Evolutionary conservation across 2,329 filamentous ascomycete species (phyloP).

Genomic region (Hymenoscyphus salicellus): DNA sequence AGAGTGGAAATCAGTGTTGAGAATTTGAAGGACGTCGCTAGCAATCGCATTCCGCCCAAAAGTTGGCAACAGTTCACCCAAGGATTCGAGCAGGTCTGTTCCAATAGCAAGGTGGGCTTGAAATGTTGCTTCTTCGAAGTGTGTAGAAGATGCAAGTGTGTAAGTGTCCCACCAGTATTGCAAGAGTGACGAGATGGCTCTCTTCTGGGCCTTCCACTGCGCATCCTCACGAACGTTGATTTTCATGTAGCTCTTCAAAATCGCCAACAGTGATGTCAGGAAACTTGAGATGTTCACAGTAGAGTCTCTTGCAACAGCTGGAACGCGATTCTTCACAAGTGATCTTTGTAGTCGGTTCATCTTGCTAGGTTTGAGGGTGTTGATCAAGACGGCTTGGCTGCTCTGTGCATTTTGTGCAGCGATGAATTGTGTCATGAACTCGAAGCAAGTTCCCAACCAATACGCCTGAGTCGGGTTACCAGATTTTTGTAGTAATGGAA

Average conservation of each 20-base stretch:
- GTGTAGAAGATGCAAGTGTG: conserved; percentile 41
- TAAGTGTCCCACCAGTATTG: conserved; percentile 57
- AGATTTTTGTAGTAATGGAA: conserved; percentile 44
- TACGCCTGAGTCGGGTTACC: conserved; percentile 36
- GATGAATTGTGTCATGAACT: conserved; percentile 48
- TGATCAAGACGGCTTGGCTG: conserved; percentile 41
- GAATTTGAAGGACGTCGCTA: conserved; percentile 34
- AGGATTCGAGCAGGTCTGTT: conserved; percentile 21
- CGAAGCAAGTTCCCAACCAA: conserved; percentile 54
- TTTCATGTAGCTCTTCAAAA: conserved; percentile 45
- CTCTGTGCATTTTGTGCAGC: conserved; percentile 43
- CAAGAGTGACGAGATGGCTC: conserved; percentile 43
- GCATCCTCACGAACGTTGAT: conserved; percentile 29
- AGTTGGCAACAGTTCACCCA: conserved; percentile 7
- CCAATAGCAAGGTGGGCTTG: conserved; percentile 57
- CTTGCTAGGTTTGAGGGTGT: conserved; percentile 47
- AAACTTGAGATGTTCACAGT: conserved; percentile 55
- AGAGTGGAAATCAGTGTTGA: conserved; percentile 60
- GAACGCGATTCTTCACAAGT: conserved; percentile 51
- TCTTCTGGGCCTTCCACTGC: conserved; percentile 38
- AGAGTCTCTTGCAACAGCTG: conserved; percentile 58
- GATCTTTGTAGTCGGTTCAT: conserved; percentile 62
- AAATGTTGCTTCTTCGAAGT: conserved; percentile 62
- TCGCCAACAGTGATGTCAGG: conserved; percentile 43
- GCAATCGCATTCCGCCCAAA: conserved; percentile 11